Conservation (phyloP, 1,284 basidiomycete species). For the Abortiporus biennis region DNA sequence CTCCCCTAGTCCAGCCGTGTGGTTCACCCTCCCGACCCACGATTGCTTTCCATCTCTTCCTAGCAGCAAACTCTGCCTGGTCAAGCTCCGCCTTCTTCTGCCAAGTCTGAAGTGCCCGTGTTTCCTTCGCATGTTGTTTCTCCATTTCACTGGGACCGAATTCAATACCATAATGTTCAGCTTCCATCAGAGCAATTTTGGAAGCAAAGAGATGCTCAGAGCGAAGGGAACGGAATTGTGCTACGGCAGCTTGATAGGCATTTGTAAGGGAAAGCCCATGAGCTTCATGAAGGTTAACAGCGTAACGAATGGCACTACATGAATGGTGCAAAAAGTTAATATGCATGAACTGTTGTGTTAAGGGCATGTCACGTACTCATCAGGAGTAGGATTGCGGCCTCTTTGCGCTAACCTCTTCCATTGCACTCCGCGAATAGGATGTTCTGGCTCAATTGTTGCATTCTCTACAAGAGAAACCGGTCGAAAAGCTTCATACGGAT, state of each 20-base stretch:
- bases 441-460: conserved; percentile 45
- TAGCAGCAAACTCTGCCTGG: conserved; percentile 51
- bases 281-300: conserved; percentile 69
- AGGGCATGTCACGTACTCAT: conserved; percentile 71
- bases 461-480: conserved; percentile 76
- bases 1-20: conserved; percentile 59
- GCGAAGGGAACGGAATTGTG: conserved; percentile 83
- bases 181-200: conserved; percentile 76
- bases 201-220: conserved; percentile 80
- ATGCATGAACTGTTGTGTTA: conserved; percentile 7
- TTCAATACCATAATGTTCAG: conserved; percentile 69
- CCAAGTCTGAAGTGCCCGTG: conserved; percentile 53
- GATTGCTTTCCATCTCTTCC: conserved; percentile 72
- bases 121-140: conserved; percentile 56
- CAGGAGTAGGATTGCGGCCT: conserved; percentile 77
- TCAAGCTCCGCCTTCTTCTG: conserved; percentile 49
- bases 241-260: conserved; percentile 78
- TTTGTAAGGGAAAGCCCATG: conserved; percentile 66
- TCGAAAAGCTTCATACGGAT: conserved; percentile 93
- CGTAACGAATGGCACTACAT: conserved; percentile 76
- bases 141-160: conserved; percentile 62
- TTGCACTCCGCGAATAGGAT: conserved; percentile 48
- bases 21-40: conserved; percentile 39
- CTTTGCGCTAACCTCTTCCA: conserved; percentile 81
- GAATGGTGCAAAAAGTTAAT: conserved; percentile 9